These are phyloP conservation scores for Aspergillus sp. DNA, from an alignment of 2,329 filamentous ascomycete genomes.

Conservation along the genomic window DNA sequence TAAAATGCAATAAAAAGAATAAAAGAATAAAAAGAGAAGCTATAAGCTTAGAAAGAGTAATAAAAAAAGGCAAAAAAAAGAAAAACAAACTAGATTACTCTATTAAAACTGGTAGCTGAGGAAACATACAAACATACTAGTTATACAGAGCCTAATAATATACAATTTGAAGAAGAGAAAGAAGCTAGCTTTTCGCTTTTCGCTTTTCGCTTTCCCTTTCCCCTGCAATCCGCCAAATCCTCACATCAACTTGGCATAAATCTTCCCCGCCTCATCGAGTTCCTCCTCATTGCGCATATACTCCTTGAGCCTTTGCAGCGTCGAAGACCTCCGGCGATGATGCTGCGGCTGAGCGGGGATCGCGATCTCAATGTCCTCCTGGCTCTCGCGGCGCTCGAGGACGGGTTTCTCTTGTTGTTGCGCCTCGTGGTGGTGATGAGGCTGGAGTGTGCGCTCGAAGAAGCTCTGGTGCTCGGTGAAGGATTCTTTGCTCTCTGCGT, in stretches of 20 bases:
- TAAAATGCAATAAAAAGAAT: background rate
- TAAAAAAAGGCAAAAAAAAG: background rate
- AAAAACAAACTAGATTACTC: too few relatives aligned
- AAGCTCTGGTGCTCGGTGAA: background rate
- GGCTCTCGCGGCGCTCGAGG: background rate
- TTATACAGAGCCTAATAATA: too few relatives aligned
- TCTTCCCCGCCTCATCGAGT: constrained; percentile 12
- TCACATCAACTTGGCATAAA: constrained; percentile 15
- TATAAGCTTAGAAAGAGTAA: background rate
- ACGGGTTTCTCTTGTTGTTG: background rate
- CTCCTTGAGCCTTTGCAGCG: constrained; percentile 11
- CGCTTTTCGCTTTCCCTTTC: background rate
- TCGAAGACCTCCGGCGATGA: background rate
- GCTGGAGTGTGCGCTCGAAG: constrained; percentile 12
- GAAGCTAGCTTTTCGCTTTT: too few relatives aligned
- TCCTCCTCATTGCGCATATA: constrained; percentile 8
- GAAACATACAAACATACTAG: too few relatives aligned
- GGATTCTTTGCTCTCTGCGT: background rate
- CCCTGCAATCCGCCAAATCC: too few relatives aligned
- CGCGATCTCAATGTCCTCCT: background rate
- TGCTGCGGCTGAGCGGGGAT: background rate
- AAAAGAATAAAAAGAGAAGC: background rate
- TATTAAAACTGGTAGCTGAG: too few relatives aligned
- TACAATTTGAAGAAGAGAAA: too few relatives aligned
- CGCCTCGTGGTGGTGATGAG: background rate